These are phyloP conservation scores for Barnettozyma populi DNA, from an alignment of 805 yeast species.

Conservation along the genomic window DNA sequence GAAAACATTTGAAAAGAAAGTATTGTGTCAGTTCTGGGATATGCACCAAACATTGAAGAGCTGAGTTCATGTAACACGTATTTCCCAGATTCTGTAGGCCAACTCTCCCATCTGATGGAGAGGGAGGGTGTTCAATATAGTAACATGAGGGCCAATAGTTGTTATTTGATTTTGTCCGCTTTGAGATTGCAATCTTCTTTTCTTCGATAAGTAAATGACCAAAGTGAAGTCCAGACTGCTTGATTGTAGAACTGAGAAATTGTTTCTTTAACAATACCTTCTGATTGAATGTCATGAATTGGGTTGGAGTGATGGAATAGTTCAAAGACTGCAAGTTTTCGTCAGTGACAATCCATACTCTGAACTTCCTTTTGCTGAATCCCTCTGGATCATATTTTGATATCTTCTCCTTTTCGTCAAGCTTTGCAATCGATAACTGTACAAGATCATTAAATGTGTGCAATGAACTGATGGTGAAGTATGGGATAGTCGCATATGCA, in stretches of 20 bases:
- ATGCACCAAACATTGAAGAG: slow-evolving; percentile 83
- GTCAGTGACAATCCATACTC: slow-evolving; percentile 22
- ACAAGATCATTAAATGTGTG: slow-evolving; percentile 20
- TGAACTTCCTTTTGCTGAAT: slow-evolving; percentile 10
- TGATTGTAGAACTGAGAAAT: slow-evolving; percentile 14
- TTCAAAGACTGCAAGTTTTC: slow-evolving; percentile 9
- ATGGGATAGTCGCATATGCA: slow-evolving; percentile 22
- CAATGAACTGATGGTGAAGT: slow-evolving; percentile 31
- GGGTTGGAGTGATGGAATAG: slow-evolving; percentile 23
- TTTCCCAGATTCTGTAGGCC: slow-evolving; percentile 79
- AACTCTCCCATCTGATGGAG: slow-evolving; percentile 42
- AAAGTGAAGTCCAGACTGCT: slow-evolving; percentile 16
- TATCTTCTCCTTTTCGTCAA: slow-evolving; percentile 14
- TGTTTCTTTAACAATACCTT: slow-evolving; percentile 24
- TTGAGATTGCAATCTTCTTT: slow-evolving; percentile 12
- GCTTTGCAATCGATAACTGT: slow-evolving; percentile 11
- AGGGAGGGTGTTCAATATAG: slow-evolving; percentile 26
- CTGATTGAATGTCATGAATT: slow-evolving; percentile 24
- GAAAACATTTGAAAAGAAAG: slow-evolving; percentile 56
- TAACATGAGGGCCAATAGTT: slow-evolving; percentile 35
- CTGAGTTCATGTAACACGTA: slow-evolving; percentile 93
- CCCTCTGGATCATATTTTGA: background rate
- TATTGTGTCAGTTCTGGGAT: slow-evolving; percentile 78
- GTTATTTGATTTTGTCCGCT: slow-evolving; percentile 10
- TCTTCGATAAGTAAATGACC: slow-evolving; percentile 32